Evolutionary conservation across 176 grass and related monocot genomes (phyloP), one percentile per base, ranked within the genome.

Genomic region (Elaeis guineensis): DNA sequence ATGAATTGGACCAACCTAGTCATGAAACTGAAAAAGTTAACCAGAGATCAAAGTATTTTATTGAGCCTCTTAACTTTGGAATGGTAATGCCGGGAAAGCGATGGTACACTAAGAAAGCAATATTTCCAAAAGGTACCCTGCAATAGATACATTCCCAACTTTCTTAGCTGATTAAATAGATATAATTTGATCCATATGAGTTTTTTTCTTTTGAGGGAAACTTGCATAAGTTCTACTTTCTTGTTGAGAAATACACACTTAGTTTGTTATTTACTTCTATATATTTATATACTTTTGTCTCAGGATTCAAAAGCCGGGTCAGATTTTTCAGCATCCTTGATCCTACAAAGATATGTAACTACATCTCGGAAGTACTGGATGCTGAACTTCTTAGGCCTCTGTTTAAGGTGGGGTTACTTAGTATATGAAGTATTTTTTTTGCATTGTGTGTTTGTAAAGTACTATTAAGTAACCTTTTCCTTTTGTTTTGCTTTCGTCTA

Each of bases 281-380:
- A 25, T 49, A 49, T 55, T 29, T 39, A 78, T 25, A 61, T 30
- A 57, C 15, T 23, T 57, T 57, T 74, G 54, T 54, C 73, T 28
- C 76, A 95, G 90, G 90, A 51, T 95, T 86, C 71, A 95, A 59
- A 85, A 89, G 82, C 70, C 79, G 79, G 57, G 79, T 89, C 64
- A 78, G 23, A 58, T 95, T 83, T 75, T 26, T 75, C 39, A 89
- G 74, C 20, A 63, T 86, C 57, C 72, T 83, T 59, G 79, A 95
- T 73, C 90, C 90, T 17, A 71, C 79, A 39, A 73, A 73, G 62
- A 59, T 17, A 39, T 95, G 90, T 24, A 78, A 55, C 59, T 95
- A 95, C 55, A 80, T 95, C 59, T 95, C 82, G 39, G 82, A 95
- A 81, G 79, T 95, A 49, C 62, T 89, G 3, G 90, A 89, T 83